Conservation (phyloP, 768 basidiomycete species). For the Psilocybe cyanescens region DNA sequence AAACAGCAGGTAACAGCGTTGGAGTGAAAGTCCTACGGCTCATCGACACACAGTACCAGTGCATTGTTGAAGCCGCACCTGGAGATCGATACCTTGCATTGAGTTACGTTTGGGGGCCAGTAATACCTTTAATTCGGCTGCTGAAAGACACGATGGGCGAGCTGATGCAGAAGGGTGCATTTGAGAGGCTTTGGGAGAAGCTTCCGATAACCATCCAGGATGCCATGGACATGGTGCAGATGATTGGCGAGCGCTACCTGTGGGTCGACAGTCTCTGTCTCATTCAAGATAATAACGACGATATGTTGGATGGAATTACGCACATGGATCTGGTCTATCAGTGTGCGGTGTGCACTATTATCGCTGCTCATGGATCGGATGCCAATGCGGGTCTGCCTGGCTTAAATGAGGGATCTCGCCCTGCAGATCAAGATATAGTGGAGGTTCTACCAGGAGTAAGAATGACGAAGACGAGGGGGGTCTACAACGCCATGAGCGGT, state of each 20-base stretch:
- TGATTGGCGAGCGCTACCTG: conserved; percentile 9
- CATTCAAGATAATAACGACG: conserved; percentile 4
- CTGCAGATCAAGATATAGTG: background rate
- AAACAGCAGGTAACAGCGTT: background rate
- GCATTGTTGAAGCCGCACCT: conserved; percentile 3
- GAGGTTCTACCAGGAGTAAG: conserved; percentile 1
- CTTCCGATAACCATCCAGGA: conserved; percentile 4
- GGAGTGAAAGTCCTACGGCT: conserved; percentile 4
- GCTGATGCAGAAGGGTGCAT: background rate
- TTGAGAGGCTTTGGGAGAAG: background rate
- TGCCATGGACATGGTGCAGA: background rate
- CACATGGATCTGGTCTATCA: conserved; percentile 8
- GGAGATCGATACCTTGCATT: conserved; percentile 2
- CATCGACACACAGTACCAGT: background rate
- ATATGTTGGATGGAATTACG: conserved; percentile 7
- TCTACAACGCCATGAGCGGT: background rate
- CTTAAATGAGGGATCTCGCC: background rate
- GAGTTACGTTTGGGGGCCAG: conserved; percentile 10
- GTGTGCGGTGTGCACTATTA: conserved; percentile 1
- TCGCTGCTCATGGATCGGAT: background rate
- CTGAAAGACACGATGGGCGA: background rate
- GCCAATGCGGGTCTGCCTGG: conserved; percentile 2
- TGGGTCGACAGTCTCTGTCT: conserved; percentile 11
- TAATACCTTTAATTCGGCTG: background rate
- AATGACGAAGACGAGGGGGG: conserved; percentile 5